Percentiles rank a stretch among this genome's conserved stretches.
Conservation (phyloP, 805 yeast species). For the Candida ponderosae region DNA sequence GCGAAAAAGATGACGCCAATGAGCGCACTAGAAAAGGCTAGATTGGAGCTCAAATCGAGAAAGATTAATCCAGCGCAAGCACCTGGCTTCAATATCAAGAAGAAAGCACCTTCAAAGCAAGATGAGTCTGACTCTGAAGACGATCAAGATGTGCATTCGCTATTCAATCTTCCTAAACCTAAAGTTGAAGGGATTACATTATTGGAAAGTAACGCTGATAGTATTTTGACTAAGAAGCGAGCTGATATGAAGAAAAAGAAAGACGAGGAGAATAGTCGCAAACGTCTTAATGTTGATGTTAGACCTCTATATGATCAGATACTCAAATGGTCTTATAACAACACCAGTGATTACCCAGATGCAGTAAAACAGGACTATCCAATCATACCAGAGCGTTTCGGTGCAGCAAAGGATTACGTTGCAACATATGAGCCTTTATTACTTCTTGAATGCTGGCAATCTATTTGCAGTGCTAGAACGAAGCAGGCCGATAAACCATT, state of each 20-base stretch:
- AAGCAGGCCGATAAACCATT: constrained; percentile 52
- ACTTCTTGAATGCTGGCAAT: constrained; percentile 90
- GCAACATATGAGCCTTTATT: constrained; percentile 71
- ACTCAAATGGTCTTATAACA: constrained; percentile 69
- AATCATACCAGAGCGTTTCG: constrained; percentile 47
- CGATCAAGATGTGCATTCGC: constrained; percentile 30
- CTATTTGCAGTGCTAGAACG: constrained; percentile 64
- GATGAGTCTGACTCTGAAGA: constrained; percentile 22
- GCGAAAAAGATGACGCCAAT: constrained; percentile 21
- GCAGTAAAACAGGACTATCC: constrained; percentile 27
- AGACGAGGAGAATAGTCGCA: constrained; percentile 73
- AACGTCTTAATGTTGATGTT: constrained; percentile 69
- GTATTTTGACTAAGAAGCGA: constrained; percentile 20
- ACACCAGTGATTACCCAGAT: constrained; percentile 50
- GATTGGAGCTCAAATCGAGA: constrained; percentile 22
- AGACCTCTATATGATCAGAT: constrained; percentile 65
- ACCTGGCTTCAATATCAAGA: constrained; percentile 38
- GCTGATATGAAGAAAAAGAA: constrained; percentile 29
- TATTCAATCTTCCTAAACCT: constrained; percentile 24
- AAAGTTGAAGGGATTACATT: constrained; percentile 24
- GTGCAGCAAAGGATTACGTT: constrained; percentile 56
- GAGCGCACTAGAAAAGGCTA: constrained; percentile 29
- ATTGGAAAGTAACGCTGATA: constrained; percentile 37
- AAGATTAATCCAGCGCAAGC: constrained; percentile 41
- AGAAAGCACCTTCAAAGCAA: constrained; percentile 18